phyloP scores from a whole-genome alignment of 2,329 filamentous ascomycete species.

The Metarhizium sp. region DNA sequence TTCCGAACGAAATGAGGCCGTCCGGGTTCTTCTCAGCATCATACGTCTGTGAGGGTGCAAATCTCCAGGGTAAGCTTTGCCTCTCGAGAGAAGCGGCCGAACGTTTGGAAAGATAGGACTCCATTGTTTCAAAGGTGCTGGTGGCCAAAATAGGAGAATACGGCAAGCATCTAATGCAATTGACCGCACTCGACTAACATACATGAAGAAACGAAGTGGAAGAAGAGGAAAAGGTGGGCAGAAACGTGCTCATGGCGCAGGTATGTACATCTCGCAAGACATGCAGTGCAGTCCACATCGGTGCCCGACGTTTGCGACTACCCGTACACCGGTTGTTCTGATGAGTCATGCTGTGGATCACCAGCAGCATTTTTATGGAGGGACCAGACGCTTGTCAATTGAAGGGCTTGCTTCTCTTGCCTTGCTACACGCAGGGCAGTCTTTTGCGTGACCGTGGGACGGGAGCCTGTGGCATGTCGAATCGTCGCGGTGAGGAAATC shows the following conservation, averaged over 20 bases:
- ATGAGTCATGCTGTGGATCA: background rate
- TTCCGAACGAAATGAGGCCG: constrained; percentile 37
- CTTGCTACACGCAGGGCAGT: background rate
- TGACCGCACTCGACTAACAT: too few relatives aligned
- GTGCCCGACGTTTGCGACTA: too few relatives aligned
- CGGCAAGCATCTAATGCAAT: too few relatives aligned
- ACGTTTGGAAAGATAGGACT: constrained; percentile 13
- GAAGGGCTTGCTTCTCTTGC: background rate
- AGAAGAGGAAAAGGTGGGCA: too few relatives aligned
- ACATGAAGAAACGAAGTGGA: too few relatives aligned
- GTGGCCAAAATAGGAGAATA: too few relatives aligned
- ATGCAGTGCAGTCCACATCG: too few relatives aligned
- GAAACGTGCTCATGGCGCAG: too few relatives aligned
- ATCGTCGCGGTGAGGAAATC: too few relatives aligned
- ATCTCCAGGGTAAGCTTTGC: constrained; percentile 22
- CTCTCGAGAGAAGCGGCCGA: constrained; percentile 14
- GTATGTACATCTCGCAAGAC: too few relatives aligned
- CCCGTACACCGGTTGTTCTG: background rate
- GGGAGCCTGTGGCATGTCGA: too few relatives aligned
- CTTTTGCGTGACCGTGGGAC: too few relatives aligned
- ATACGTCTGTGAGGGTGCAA: constrained; percentile 24
- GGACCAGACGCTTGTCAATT: background rate
- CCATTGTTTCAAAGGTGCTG: background rate
- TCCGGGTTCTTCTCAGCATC: constrained; percentile 25
- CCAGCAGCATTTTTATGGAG: background rate